These are phyloP conservation scores for Trichosporon sp. DNA, from an alignment of 1,284 basidiomycete genomes.

Conservation along the genomic window DNA sequence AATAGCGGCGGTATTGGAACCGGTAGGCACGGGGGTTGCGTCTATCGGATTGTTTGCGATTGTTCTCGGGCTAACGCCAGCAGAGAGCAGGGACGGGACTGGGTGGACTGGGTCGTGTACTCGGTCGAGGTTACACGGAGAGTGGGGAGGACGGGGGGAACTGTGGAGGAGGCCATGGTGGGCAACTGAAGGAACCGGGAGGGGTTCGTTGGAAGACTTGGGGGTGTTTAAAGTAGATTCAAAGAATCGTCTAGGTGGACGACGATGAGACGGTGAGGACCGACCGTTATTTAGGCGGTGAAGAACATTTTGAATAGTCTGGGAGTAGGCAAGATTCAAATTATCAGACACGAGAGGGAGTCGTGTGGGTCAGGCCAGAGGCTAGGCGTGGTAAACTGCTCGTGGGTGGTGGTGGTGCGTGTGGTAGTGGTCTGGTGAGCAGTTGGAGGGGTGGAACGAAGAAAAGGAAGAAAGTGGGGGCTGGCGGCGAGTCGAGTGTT, in stretches of 20 bases:
- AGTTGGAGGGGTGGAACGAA: conserved; percentile 17
- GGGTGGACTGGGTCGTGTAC: conserved; percentile 25
- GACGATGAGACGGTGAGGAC: conserved; percentile 26
- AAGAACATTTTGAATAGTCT: conserved; percentile 29
- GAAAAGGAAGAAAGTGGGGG: conserved; percentile 23
- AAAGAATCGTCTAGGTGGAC: conserved; percentile 29
- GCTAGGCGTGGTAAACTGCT: conserved; percentile 24
- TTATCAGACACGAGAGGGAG: conserved; percentile 32
- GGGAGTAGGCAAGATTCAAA: conserved; percentile 27
- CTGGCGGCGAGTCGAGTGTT: conserved; percentile 1
- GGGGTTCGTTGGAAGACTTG: conserved; percentile 30
- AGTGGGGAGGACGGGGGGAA: conserved; percentile 21
- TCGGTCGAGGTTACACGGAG: conserved; percentile 15
- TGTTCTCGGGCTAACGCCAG: conserved; percentile 21
- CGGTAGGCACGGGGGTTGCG: conserved; percentile 21
- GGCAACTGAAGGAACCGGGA: conserved; percentile 32
- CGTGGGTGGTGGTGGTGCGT: not conserved
- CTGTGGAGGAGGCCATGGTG: conserved; percentile 34
- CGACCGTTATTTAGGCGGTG: conserved; percentile 24
- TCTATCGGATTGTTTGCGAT: conserved; percentile 25
- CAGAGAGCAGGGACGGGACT: conserved; percentile 25
- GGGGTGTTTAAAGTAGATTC: conserved; percentile 21
- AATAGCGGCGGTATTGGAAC: conserved; percentile 12
- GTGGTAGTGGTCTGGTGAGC: not conserved
- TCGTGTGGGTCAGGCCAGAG: conserved; percentile 25